Evolutionary conservation across 257 asterid species (phyloP).

Genomic region (Penstemon barbatus): DNA sequence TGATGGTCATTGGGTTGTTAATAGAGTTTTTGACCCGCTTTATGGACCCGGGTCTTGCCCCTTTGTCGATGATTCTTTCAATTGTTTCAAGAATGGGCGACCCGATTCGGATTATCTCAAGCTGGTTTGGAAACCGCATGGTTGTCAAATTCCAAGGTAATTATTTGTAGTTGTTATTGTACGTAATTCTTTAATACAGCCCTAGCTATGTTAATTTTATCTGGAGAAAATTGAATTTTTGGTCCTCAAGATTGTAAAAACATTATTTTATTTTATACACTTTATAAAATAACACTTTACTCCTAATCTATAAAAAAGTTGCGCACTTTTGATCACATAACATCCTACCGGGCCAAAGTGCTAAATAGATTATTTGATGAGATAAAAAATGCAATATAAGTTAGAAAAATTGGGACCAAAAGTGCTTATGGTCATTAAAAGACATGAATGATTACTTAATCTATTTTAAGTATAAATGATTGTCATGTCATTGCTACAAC

Average conservation of each 20-base stretch:
- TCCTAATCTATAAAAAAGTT: not conserved
- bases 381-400: too few species aligned
- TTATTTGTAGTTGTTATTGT: not conserved
- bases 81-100: constrained; percentile 66
- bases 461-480: not conserved
- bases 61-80: constrained; percentile 48
- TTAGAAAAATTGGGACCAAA: too few species aligned
- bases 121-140: constrained; percentile 55
- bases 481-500: too few species aligned
- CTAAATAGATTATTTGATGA: too few species aligned
- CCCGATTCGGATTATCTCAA: constrained; percentile 45
- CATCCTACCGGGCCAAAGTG: too few species aligned
- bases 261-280: too few species aligned
- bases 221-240: too few species aligned
- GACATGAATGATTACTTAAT: not conserved
- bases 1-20: constrained; percentile 53
- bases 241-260: too few species aligned
- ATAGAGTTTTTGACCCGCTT: constrained; percentile 34
- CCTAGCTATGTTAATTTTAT: too few species aligned
- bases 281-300: not conserved
- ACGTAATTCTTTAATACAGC: too few species aligned
- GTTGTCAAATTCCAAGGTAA: constrained; percentile 63
- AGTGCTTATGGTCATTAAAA: not conserved
- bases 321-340: not conserved
- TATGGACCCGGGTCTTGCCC: constrained; percentile 56